Base-by-base conservation (phyloP, 2,329 filamentous ascomycete genomes). In the Aspergillus latus region DNA sequence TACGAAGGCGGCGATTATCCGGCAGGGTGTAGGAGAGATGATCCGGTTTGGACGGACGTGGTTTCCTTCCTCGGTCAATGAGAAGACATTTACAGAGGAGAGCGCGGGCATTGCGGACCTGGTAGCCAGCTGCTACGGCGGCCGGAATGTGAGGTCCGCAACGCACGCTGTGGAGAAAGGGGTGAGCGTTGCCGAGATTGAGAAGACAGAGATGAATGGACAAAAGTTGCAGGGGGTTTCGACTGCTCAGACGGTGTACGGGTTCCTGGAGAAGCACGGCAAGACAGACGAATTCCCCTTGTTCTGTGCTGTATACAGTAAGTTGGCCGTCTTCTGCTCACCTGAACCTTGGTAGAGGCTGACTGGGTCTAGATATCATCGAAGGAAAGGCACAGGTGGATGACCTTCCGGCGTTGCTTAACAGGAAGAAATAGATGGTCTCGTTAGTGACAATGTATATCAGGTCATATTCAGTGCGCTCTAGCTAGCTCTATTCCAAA, bases 1-100 rank as follows among this genome's bases (percentile, higher is more conserved):
- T 66, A 91, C 92, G 60, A 96, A 96, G 78, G 90, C 92, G 5
- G 92, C 92, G 49, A 87, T 97, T 56, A 96, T 97, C 89, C 88
- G 92, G 43, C 86, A 96, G 10, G 92, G 92, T 2, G 84, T 97
- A 37, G 82, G 95, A 62, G 92, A 97, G 76, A 95, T 95, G 87
- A 89, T 96, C 68, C 88, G 88, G 71, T 97, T 97, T 64, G 92
- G 92, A 7, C 55, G 56, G n/a, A 57, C 56, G 21, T 63, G 60
- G 60, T 62, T 62, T n/a, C 60, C 60, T 1, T 47, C 49, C 10
- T 61, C 59, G 2, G 60, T 62, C 5, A 45, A 63, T 8, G 57
- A 62, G 53, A 40, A 30, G 37, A 63, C 57, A 0, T 63, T 63
- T n/a, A 62, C 61, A 2, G 59, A 62, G 50, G 59, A 63, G 39